Base-by-base conservation (phyloP, 169 alveolate species). In the Sarcocystis neurona region DNA sequence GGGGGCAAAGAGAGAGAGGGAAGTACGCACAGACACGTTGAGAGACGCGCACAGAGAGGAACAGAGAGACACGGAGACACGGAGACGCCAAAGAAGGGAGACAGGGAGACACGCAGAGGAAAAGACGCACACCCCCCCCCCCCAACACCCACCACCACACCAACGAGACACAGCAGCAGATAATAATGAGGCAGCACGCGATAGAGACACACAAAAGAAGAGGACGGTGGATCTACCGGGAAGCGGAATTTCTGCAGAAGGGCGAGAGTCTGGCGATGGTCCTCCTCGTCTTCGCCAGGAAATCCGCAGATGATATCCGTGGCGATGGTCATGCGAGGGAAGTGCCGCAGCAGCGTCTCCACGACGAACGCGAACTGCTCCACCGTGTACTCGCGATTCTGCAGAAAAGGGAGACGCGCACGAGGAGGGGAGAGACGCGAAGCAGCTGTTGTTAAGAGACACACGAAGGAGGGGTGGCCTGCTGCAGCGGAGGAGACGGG, bases 251-350 rank as follows among this genome's bases (percentile, higher is more conserved):
- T 93, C 56, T 96, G 95, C 20, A 98, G 95, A 72, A 98, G 87
- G 78, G 94, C 92, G 46, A 97, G 89, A 0, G 99, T 97, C 68
- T 94, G 97, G 46, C 89, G 89, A 80, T 97, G 99, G 87, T 99
- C 98, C 74, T 96, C 97, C 48, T 96, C 98, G 15, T 96, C 96
- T 92, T 99, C 99, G 10, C 97, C 96, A 8, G 99, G 99, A 89
- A 99, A 99, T 70, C 99, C 99, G 91, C 99, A 99, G 72, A 99
- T 99, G 89, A 99, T 96, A 92, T 99, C 99, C 8, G 99, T 99
- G 5, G 99, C 98, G 41, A 99, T 93, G 5, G 99, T 96, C 87
- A 98, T 94, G 77, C 96, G 91, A 23, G 99, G 99, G 44, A 97
- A 96, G 68, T 85, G 84, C 43, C n/a, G 8, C 47, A 85, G 88